Conservation (phyloP, 208 protist genomes). For the Leishmania braziliensis region DNA sequence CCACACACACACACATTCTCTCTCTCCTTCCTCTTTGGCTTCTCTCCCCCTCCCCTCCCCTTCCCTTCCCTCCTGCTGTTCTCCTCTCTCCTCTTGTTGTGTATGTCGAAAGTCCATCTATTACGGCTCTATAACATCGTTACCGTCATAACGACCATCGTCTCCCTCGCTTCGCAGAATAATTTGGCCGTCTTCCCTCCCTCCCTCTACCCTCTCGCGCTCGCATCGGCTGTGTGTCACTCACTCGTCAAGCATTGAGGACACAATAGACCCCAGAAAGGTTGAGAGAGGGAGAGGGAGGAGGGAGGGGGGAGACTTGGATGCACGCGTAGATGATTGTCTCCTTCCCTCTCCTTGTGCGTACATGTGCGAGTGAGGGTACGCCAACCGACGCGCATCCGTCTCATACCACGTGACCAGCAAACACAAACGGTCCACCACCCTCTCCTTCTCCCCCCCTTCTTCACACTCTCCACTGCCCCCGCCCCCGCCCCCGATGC, state of each 20-base stretch:
- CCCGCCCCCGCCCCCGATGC: no score
- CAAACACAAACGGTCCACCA: background rate
- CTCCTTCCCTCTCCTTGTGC: background rate
- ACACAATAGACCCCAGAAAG: background rate
- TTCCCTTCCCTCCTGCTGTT: background rate
- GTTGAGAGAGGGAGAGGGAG: background rate
- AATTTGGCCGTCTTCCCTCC: background rate
- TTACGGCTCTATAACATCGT: background rate
- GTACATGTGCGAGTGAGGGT: background rate
- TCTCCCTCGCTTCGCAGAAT: background rate
- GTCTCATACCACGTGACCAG: background rate
- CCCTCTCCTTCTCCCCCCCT: background rate
- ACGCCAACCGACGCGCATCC: background rate
- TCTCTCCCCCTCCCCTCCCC: background rate
- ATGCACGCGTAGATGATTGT: background rate
- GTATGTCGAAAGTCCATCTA: background rate
- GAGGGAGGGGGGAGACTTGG: background rate
- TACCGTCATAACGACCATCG: background rate
- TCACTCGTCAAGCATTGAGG: no score
- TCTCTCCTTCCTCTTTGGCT: background rate
- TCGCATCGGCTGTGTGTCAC: no score
- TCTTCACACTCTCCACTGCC: background rate
- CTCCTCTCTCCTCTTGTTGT: background rate
- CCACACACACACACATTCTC: background rate
- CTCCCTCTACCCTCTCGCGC: background rate